Percentiles rank a stretch among this genome's conserved stretches.
These are phyloP conservation scores for Chenopodium formosanum DNA, from an alignment of 148 eudicot genomes.

Conservation along the genomic window DNA sequence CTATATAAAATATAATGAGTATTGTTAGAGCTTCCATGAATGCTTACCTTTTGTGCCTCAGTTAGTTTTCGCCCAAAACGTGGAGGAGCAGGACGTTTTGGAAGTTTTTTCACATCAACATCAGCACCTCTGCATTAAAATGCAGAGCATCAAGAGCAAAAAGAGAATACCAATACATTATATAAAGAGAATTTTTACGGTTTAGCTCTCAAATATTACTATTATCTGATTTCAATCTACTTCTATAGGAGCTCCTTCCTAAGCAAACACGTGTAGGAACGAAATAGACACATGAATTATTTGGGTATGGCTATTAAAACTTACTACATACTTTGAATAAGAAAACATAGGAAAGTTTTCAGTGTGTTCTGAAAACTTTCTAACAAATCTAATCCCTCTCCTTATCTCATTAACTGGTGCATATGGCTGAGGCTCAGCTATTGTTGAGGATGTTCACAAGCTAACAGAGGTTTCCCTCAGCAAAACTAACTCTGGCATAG, in stretches of 20 bases:
- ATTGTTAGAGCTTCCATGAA: not conserved
- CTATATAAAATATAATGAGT: not conserved
- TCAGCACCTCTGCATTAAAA: constrained; percentile 59
- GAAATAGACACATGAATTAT: not conserved
- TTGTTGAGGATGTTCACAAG: too few relatives aligned
- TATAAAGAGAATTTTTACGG: too few relatives aligned
- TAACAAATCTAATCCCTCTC: too few relatives aligned
- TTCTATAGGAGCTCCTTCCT: not conserved
- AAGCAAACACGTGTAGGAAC: not conserved
- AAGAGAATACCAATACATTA: not conserved
- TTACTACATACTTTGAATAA: not conserved
- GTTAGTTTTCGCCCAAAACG: constrained; percentile 86
- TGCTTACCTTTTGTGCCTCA: constrained; percentile 77
- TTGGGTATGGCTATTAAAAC: not conserved
- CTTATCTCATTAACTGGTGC: too few relatives aligned
- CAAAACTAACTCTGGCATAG: too few relatives aligned
- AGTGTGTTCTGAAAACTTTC: not conserved
- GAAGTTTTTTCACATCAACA: constrained; percentile 85
- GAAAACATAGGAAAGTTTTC: not conserved
- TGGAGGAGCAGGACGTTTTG: constrained; percentile 95
- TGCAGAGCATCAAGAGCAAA: not conserved
- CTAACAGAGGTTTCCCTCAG: too few relatives aligned
- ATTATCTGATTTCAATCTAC: not conserved
- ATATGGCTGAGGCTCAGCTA: too few relatives aligned
- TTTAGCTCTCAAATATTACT: not conserved